Evolutionary conservation across 441 rosid genomes (phyloP).

Genomic region (Populus trichocarpa): DNA sequence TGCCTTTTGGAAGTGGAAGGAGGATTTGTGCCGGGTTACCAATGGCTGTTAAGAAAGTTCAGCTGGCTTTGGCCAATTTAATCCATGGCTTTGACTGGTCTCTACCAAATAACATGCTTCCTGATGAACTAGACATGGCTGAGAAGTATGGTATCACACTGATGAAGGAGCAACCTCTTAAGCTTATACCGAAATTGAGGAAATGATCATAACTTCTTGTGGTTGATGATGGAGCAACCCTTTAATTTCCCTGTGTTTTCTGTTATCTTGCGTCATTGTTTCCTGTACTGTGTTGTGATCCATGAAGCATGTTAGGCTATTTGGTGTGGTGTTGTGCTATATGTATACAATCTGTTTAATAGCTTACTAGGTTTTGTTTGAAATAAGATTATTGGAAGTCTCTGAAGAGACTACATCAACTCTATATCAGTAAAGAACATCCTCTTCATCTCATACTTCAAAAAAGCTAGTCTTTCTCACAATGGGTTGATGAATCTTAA

Average conservation of each 20-base stretch:
- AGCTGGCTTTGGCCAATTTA: constrained; percentile 40
- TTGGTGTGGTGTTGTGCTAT: neutral
- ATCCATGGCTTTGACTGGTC: constrained; percentile 37
- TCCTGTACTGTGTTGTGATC: neutral
- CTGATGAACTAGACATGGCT: neutral
- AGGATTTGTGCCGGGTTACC: constrained; percentile 45
- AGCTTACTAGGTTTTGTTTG: neutral
- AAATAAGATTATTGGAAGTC: neutral
- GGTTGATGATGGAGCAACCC: neutral
- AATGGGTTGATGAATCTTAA: too few relatives aligned
- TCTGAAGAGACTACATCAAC: too few relatives aligned
- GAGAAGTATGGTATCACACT: neutral
- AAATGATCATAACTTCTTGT: neutral
- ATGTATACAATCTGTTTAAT: neutral
- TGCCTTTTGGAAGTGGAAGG: constrained; percentile 51
- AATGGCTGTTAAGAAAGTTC: constrained; percentile 36
- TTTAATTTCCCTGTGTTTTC: neutral
- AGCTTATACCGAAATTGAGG: neutral
- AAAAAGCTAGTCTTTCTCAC: too few relatives aligned
- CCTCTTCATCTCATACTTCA: too few relatives aligned
- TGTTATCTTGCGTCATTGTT: neutral
- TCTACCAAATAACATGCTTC: neutral
- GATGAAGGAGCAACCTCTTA: neutral
- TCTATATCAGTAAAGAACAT: too few relatives aligned
- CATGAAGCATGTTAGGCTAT: neutral